Evolutionary conservation across 148 eudicot species (phyloP).

Genomic region (Gaultheria prostrata): DNA sequence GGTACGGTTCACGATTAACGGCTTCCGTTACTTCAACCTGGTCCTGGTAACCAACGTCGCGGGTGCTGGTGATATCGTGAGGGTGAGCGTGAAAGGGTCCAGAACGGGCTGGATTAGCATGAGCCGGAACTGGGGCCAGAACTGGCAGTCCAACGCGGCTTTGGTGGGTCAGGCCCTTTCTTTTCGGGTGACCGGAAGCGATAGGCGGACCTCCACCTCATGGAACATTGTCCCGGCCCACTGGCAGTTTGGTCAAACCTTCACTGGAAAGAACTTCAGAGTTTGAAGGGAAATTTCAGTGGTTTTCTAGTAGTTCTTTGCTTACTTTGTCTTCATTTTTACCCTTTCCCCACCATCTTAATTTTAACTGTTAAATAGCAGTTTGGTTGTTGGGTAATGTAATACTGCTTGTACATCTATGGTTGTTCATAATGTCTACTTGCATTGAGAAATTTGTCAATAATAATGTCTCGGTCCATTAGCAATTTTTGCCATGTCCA

Average conservation of each 20-base stretch:
- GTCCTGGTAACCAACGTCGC: slow-evolving; percentile 64
- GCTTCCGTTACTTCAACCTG: slow-evolving; percentile 72
- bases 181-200: slow-evolving; percentile 57
- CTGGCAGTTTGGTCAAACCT: slow-evolving; percentile 79
- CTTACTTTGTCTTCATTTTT: background rate
- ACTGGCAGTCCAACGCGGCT: slow-evolving; percentile 67
- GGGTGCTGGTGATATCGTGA: slow-evolving; percentile 64
- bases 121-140: slow-evolving; percentile 84
- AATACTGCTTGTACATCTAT: background rate
- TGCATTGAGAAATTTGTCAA: background rate
- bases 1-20: slow-evolving; percentile 68
- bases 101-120: slow-evolving; percentile 61
- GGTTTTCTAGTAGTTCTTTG: background rate
- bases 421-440: background rate
- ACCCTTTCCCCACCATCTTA: background rate
- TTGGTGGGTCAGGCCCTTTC: slow-evolving; percentile 65
- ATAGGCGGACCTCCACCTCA: slow-evolving; percentile 54
- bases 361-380: background rate
- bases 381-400: background rate
- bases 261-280: slow-evolving; percentile 63
- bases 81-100: slow-evolving; percentile 50
- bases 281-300: slow-evolving; percentile 16
- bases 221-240: slow-evolving; percentile 59
- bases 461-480: too few relatives aligned
- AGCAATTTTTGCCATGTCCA: too few relatives aligned